Evolutionary conservation across 768 basidiomycete species (phyloP).

Genomic region (Agaricus subrufescens): DNA sequence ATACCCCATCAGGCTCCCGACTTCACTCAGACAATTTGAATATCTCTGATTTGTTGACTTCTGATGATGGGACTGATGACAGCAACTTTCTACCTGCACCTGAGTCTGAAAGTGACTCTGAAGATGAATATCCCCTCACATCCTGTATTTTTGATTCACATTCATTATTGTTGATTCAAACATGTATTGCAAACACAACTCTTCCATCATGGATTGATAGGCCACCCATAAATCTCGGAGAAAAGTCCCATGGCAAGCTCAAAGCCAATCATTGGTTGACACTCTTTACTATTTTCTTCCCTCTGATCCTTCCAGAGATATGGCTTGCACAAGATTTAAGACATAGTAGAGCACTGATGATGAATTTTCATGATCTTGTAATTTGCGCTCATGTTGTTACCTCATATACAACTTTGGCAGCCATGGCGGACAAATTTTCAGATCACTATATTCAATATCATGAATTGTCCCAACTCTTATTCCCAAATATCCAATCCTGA

Average conservation of each 20-base stretch:
- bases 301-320: constrained; percentile 17
- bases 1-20: background rate
- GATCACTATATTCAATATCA: constrained; percentile 15
- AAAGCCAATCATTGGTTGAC: constrained; percentile 19
- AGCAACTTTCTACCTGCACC: background rate
- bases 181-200: constrained; percentile 6
- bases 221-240: constrained; percentile 18
- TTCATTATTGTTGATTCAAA: constrained; percentile 5
- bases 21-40: background rate
- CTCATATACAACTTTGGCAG: constrained; percentile 13
- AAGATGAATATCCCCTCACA: too few relatives aligned
- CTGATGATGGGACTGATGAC: background rate
- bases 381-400: constrained; percentile 18
- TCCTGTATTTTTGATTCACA: constrained; percentile 1
- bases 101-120: too few relatives aligned
- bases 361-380: constrained; percentile 17
- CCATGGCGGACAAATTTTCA: background rate
- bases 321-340: constrained; percentile 2
- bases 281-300: constrained; percentile 17
- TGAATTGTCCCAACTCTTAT: constrained; percentile 10
- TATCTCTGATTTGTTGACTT: background rate
- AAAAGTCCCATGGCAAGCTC: constrained; percentile 18
- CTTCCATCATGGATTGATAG: constrained; percentile 14
- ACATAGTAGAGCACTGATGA: constrained; percentile 3
- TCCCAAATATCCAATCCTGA: constrained; percentile 12